Evolutionary conservation across 441 rosid species (phyloP).

Genomic region (Euphorbia celastroides): DNA sequence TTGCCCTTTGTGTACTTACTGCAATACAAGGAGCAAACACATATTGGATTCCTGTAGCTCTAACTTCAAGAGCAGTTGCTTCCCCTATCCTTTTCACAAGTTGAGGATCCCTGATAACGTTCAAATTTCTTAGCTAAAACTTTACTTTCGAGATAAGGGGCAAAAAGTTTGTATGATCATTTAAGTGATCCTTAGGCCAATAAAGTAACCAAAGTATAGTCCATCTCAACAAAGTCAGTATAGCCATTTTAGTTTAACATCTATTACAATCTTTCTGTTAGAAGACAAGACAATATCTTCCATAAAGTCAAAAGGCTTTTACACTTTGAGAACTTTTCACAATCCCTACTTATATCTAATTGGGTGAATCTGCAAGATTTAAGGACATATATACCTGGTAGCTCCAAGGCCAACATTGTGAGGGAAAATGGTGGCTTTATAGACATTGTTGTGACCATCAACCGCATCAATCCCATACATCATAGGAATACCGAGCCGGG

Average conservation of each 20-base stretch:
- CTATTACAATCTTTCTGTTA: too few species aligned
- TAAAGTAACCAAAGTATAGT: too few species aligned
- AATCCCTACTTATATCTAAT: too few species aligned
- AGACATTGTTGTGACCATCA: slow-evolving; percentile 74
- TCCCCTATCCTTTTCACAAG: slow-evolving; percentile 57
- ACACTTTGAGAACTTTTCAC: too few species aligned
- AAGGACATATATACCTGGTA: slow-evolving; percentile 51
- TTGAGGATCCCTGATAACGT: slow-evolving; percentile 38
- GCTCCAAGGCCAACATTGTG: slow-evolving; percentile 90
- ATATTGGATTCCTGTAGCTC: slow-evolving; percentile 70
- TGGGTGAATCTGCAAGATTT: not conserved
- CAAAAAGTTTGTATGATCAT: not conserved
- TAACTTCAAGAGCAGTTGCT: slow-evolving; percentile 64
- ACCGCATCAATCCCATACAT: too few species aligned
- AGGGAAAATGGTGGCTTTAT: slow-evolving; percentile 76
- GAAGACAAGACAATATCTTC: too few species aligned
- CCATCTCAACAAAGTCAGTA: too few species aligned
- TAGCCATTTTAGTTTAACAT: too few species aligned
- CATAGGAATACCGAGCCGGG: slow-evolving; percentile 82
- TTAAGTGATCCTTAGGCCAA: too few species aligned
- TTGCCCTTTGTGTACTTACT: slow-evolving; percentile 24
- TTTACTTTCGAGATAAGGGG: not conserved
- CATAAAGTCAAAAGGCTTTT: too few species aligned
- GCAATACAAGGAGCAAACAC: slow-evolving; percentile 66
- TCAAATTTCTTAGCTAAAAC: not conserved